Conservation (phyloP, 78 protist genomes). For the Emiliania huxleyi region DNA sequence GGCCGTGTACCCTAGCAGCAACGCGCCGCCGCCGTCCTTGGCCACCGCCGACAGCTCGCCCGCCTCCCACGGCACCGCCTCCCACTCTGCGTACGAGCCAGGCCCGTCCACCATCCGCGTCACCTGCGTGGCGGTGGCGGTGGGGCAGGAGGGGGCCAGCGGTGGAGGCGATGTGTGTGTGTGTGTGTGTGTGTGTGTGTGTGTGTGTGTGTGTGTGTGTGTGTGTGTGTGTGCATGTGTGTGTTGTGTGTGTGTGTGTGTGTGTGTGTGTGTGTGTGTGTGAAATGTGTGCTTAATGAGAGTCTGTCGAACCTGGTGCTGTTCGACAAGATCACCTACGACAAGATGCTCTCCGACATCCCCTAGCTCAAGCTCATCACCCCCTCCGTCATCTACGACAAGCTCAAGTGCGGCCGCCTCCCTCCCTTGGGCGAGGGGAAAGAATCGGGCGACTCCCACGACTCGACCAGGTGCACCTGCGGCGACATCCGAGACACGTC, state of each 20-base stretch:
- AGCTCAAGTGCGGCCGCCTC: background rate
- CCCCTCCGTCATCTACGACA: background rate
- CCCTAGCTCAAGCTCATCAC: slow-evolving; percentile 81
- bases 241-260: too few relatives aligned
- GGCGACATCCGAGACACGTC: background rate
- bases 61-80: background rate
- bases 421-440: background rate
- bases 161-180: too few relatives aligned
- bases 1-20: background rate
- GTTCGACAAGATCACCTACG: slow-evolving; percentile 77
- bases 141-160: too few relatives aligned
- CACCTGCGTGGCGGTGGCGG: background rate
- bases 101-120: background rate
- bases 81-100: background rate
- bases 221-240: too few relatives aligned
- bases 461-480: background rate
- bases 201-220: too few relatives aligned
- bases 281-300: slow-evolving; percentile 83
- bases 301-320: slow-evolving; percentile 78
- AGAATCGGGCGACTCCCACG: background rate
- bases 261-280: too few relatives aligned
- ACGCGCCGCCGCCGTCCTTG: background rate
- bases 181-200: too few relatives aligned
- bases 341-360: slow-evolving; percentile 71
- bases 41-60: background rate